Evolutionary conservation across 768 basidiomycete species (phyloP).

Genomic region (Boletus vinaceobasis): DNA sequence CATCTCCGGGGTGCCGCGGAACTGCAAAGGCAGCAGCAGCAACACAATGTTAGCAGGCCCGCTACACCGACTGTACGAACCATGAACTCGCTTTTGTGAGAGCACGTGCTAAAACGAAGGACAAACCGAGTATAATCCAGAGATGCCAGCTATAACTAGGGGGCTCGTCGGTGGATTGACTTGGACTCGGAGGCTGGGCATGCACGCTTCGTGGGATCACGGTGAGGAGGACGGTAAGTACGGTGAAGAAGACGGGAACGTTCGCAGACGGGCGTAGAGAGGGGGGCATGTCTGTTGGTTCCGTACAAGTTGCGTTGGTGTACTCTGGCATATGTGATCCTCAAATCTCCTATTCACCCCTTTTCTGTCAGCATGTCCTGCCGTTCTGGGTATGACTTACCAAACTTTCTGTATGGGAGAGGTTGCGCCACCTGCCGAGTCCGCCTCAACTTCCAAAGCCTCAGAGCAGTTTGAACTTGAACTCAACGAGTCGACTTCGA

Average conservation of each 20-base stretch:
- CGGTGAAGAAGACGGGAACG: neutral
- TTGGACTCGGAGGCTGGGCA: neutral
- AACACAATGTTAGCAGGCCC: neutral
- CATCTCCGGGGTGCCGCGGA: neutral
- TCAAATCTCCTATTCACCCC: neutral
- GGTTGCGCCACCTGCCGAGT: too few relatives aligned
- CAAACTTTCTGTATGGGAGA: too few relatives aligned
- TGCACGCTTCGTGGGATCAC: neutral
- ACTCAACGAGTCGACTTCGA: too few relatives aligned
- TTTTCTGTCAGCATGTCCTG: neutral
- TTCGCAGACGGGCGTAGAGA: neutral
- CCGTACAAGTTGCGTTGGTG: neutral
- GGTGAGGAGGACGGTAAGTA: neutral
- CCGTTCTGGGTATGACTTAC: neutral
- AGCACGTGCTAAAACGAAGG: neutral
- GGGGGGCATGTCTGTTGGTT: neutral
- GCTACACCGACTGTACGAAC: neutral
- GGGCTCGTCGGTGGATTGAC: neutral
- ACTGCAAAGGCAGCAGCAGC: neutral
- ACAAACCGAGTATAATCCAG: neutral
- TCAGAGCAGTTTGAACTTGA: too few relatives aligned
- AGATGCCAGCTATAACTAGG: too few relatives aligned
- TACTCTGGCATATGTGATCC: neutral
- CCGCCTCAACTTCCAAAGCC: too few relatives aligned
- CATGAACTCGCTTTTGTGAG: neutral